Base-by-base conservation (phyloP, 352 stramenopile species). In the Phytopythium delawarense region DNA sequence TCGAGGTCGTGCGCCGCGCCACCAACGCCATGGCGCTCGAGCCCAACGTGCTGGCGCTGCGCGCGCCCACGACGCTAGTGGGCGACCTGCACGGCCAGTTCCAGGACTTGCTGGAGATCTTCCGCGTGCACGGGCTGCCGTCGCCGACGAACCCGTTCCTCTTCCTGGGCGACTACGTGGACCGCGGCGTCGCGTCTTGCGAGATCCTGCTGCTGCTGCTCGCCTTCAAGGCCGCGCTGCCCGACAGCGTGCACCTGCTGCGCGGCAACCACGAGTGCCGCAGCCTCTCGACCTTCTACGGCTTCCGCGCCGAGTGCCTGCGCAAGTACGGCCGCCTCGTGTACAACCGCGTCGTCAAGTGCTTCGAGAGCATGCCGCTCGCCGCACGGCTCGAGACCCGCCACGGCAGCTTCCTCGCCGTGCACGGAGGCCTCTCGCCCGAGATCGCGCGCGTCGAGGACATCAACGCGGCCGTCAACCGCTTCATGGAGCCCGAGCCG, bases 231-330 rank as follows among this genome's bases (percentile, higher is more conserved):
- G 97, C 99, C 58, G 98, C 98, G 74, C 98, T 98, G 64, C 98
- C 98, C 2, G 76, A 98, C 65, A 98, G 98, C 73, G 98, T 99
- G 59, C 99, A 99, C 73, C 75, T 99, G 30, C 81, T 99, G 32
- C 89, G 98, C 53, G 98, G 98, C 6, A 99, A 99, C 78, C 97
- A 99, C 72, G 98, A 99, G 74, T 99, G 96, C 63, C 93, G 96
- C 13, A 98, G 91, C 40, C 98, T 99, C 39, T 99, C 98, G 75
- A 97, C 97, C 64, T 99, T 99, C 68, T 99, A 99, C 74, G 98
- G 98, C n/a, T 99, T 99, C 69, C 99, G 99, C 53, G 92, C 98
- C 68, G 98, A 99, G 78, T 99, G 98, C 50, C 66, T 89, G 0
- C 64, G 67, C 48, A 94, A 94, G 61, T 94, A 92, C 62, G 85